phyloP scores from a whole-genome alignment of 768 basidiomycete species.

The Naganishia randhawae region DNA sequence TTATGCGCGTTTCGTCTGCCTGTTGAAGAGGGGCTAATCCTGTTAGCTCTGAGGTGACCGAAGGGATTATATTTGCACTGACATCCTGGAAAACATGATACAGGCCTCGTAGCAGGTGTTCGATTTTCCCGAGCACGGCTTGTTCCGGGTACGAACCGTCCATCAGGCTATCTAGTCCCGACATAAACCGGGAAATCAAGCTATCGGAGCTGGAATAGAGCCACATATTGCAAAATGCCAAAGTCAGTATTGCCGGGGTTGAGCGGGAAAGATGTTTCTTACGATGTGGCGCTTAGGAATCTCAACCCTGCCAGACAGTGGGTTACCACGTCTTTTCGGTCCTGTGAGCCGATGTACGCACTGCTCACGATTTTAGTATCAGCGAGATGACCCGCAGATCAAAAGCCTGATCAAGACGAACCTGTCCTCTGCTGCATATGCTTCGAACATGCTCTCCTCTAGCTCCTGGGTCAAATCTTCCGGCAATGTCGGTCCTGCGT shows the following conservation, averaged over 20 bases:
- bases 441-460: slow-evolving; percentile 28
- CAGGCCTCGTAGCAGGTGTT: slow-evolving; percentile 15
- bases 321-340: slow-evolving; percentile 11
- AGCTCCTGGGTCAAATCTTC: slow-evolving; percentile 9
- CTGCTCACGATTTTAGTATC: neutral
- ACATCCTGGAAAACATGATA: slow-evolving; percentile 18
- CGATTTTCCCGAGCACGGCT: slow-evolving; percentile 7
- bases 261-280: neutral
- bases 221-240: too few relatives aligned
- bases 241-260: too few relatives aligned
- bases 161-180: slow-evolving; percentile 12
- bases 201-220: neutral
- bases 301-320: slow-evolving; percentile 13
- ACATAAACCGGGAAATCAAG: slow-evolving; percentile 1
- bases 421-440: slow-evolving; percentile 23
- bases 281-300: neutral
- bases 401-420: neutral
- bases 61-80: neutral
- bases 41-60: too few relatives aligned
- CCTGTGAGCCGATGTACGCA: slow-evolving; percentile 1
- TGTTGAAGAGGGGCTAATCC: neutral
- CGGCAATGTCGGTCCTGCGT: neutral
- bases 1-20: neutral
- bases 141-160: slow-evolving; percentile 15
- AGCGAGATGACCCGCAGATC: neutral